phyloP scores from a whole-genome alignment of 2,329 filamentous ascomycete genomes.

The Aspergillus clavatus region DNA sequence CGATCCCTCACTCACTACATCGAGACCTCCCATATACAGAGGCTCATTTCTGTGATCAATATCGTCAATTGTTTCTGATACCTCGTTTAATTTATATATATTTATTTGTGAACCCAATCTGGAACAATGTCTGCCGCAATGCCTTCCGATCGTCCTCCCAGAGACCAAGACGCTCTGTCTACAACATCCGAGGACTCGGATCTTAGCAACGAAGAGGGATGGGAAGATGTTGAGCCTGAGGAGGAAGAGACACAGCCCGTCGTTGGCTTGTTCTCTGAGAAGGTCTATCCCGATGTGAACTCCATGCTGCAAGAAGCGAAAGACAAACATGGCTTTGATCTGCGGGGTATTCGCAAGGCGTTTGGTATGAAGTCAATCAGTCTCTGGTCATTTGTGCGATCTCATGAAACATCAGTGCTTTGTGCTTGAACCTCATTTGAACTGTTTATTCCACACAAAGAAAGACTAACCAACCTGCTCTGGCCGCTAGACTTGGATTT shows the following conservation, averaged over 20 bases:
- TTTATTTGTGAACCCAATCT: slow-evolving; percentile 5
- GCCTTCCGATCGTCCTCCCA: slow-evolving; percentile 15
- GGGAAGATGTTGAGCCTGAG: slow-evolving; percentile 59
- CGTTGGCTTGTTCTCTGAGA: slow-evolving; percentile 63
- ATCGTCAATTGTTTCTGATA: not conserved
- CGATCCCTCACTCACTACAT: not conserved
- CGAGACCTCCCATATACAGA: not conserved
- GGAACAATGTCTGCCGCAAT: slow-evolving; percentile 29
- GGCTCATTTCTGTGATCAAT: too few relatives aligned
- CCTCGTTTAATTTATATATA: not conserved
- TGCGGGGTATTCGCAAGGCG: slow-evolving; percentile 54
- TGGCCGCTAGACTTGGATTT: slow-evolving; percentile 57
- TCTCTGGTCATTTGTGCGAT: slow-evolving; percentile 1
- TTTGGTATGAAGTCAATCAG: slow-evolving; percentile 38
- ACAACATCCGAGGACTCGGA: slow-evolving; percentile 39
- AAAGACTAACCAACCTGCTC: slow-evolving; percentile 14
- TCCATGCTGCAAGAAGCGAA: slow-evolving; percentile 67
- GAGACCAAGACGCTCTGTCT: slow-evolving; percentile 23
- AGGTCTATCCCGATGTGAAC: slow-evolving; percentile 58
- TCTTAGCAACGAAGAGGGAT: slow-evolving; percentile 48
- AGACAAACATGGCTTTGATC: slow-evolving; percentile 62
- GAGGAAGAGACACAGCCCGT: slow-evolving; percentile 57
- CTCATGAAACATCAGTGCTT: slow-evolving; percentile 8
- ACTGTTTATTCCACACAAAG: too few relatives aligned
- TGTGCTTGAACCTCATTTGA: not conserved